phyloP scores from a whole-genome alignment of 176 grass and related monocot genomes.

The Saccharum officinarum region DNA sequence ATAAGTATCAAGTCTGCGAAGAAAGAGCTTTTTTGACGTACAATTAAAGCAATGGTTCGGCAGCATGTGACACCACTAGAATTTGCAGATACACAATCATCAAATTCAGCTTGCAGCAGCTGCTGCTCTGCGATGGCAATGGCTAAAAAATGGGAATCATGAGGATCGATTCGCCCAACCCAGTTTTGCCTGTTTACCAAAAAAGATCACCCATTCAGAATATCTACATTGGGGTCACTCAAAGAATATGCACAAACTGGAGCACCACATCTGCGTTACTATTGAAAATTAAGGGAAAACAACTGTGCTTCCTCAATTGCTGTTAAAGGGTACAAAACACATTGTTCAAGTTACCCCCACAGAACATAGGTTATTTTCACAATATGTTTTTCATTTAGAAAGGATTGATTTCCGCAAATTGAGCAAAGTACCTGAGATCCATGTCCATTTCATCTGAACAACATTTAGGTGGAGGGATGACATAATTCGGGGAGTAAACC shows the following conservation, averaged over 20 bases:
- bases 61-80: constrained; percentile 67
- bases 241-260: background rate
- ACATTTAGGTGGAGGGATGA: constrained; percentile 53
- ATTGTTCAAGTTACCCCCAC: background rate
- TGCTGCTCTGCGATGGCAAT: constrained; percentile 94
- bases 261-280: background rate
- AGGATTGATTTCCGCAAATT: background rate
- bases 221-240: background rate
- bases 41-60: constrained; percentile 75
- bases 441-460: constrained; percentile 76
- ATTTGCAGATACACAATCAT: constrained; percentile 64
- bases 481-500: constrained; percentile 88
- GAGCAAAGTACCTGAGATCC: constrained; percentile 70
- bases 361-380: background rate
- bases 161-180: constrained; percentile 68
- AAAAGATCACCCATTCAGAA: constrained; percentile 9
- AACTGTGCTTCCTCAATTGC: background rate
- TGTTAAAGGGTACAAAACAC: background rate
- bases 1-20: background rate
- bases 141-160: constrained; percentile 83
- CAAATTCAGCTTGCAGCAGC: constrained; percentile 75
- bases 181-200: constrained; percentile 64
- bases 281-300: background rate
- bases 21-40: constrained; percentile 25
- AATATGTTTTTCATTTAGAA: background rate